Percentiles rank a stretch among this genome's conserved stretches.
phyloP scores from a whole-genome alignment of 2,329 filamentous ascomycete genomes.

The Cladosporium sp. region DNA sequence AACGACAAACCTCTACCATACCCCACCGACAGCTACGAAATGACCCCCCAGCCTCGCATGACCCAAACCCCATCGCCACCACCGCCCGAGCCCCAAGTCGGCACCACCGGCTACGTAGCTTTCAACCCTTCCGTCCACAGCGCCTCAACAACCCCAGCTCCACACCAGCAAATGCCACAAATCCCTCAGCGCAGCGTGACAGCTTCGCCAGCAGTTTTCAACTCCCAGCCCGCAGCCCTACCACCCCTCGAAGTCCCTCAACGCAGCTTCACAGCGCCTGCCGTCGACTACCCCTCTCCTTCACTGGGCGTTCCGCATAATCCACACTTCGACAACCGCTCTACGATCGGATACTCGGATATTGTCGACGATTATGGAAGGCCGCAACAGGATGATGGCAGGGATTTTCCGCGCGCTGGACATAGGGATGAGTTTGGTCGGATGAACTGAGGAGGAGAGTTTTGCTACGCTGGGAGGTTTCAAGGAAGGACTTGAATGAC shows the following conservation, averaged over 20 bases:
- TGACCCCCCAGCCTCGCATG: conserved; percentile 19
- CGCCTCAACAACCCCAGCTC: conserved; percentile 14
- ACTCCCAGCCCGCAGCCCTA: conserved; percentile 4
- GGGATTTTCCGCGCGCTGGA: conserved; percentile 1
- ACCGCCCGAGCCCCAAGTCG: conserved; percentile 11
- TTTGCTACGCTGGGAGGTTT: no score
- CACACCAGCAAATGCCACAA: conserved; percentile 3
- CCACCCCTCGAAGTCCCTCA: conserved; percentile 16
- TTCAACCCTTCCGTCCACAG: conserved; percentile 27
- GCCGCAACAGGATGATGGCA: background rate
- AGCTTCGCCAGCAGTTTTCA: background rate
- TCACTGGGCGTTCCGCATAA: background rate
- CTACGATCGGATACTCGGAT: conserved; percentile 11
- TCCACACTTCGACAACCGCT: background rate
- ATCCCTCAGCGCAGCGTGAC: conserved; percentile 20
- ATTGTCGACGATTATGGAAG: conserved; percentile 10
- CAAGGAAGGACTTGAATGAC: background rate
- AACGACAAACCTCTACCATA: conserved; percentile 12
- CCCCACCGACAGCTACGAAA: conserved; percentile 28
- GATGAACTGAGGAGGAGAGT: background rate
- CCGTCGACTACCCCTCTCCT: conserved; percentile 2
- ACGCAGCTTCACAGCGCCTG: conserved; percentile 21
- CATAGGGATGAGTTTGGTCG: background rate
- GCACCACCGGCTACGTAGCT: conserved; percentile 24
- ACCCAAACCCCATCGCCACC: conserved; percentile 13